A percentile compares a stretch with the other conserved stretches of the same genome.
phyloP scores from a whole-genome alignment of 208 protist species.

The Acanthamoeba triangularis region DNA sequence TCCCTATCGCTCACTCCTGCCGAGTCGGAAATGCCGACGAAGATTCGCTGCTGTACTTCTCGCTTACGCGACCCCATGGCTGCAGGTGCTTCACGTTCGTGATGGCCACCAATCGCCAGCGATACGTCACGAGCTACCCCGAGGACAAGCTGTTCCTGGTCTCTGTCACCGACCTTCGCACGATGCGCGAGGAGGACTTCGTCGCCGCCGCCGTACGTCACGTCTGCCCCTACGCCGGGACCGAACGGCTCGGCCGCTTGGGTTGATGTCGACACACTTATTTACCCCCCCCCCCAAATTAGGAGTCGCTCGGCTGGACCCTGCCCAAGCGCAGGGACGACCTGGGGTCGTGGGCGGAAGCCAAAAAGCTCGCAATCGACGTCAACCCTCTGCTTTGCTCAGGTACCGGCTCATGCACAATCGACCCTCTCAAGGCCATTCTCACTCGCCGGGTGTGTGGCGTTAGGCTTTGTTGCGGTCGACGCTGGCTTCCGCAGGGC shows the following conservation, averaged over 20 bases:
- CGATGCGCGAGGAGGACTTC: background rate
- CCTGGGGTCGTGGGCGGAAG: background rate
- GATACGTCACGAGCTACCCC: constrained; percentile 24
- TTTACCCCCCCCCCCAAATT: no score
- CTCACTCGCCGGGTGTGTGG: background rate
- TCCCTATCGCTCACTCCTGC: no score
- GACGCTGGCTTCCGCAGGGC: background rate
- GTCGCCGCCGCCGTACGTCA: background rate
- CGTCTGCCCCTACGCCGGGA: background rate
- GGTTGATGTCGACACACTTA: no score
- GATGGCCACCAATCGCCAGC: constrained; percentile 38
- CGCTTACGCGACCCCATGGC: no score
- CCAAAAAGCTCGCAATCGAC: background rate
- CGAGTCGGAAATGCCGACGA: background rate
- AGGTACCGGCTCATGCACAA: background rate
- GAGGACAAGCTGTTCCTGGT: background rate
- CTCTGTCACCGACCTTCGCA: background rate
- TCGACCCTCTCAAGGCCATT: background rate
- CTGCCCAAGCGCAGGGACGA: background rate
- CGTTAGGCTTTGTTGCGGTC: background rate
- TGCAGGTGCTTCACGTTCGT: constrained; percentile 10
- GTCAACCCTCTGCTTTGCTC: background rate
- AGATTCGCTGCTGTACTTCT: no score
- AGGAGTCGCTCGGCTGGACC: background rate
- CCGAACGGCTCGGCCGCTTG: no score